Evolutionary conservation across 1,284 basidiomycete genomes (phyloP).

Genomic region (Tremellales sp.): DNA sequence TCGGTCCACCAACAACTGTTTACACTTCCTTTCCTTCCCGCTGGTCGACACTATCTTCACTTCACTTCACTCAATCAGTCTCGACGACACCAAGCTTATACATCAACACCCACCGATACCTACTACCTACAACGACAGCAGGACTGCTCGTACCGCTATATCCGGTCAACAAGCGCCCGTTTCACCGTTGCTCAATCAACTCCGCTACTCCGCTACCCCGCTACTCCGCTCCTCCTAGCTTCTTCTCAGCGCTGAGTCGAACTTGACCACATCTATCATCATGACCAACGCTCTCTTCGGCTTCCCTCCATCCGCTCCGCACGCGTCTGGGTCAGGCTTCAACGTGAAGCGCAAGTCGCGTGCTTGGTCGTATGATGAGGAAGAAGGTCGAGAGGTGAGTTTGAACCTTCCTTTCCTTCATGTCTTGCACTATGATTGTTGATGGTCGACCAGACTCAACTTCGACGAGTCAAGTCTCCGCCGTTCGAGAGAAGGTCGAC

Average conservation of each 20-base stretch:
- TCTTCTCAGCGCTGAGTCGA: too few relatives aligned
- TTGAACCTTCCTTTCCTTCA: not conserved
- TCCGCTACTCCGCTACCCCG: too few relatives aligned
- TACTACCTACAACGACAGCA: not conserved
- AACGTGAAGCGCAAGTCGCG: conserved; percentile 41
- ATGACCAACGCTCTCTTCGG: conserved; percentile 20
- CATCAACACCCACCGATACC: not conserved
- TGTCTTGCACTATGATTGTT: not conserved
- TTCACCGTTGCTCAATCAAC: too few relatives aligned
- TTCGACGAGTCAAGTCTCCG: conserved; percentile 25
- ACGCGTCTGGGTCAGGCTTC: conserved; percentile 25
- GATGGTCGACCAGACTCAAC: conserved; percentile 10
- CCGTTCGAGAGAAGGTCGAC: conserved; percentile 17
- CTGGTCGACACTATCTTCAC: too few relatives aligned
- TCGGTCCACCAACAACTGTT: not conserved
- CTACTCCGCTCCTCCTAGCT: too few relatives aligned
- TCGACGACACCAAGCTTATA: too few relatives aligned
- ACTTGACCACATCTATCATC: too few relatives aligned
- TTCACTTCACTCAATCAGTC: not conserved
- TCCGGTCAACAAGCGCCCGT: too few relatives aligned
- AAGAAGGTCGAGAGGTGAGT: conserved; percentile 26
- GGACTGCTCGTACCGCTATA: too few relatives aligned
- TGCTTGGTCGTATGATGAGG: conserved; percentile 19
- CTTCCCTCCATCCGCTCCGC: conserved; percentile 10
- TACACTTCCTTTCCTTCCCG: not conserved